Evolutionary conservation across 176 grass and related monocot genomes (phyloP).

Genomic region (Aechmea fasciata): DNA sequence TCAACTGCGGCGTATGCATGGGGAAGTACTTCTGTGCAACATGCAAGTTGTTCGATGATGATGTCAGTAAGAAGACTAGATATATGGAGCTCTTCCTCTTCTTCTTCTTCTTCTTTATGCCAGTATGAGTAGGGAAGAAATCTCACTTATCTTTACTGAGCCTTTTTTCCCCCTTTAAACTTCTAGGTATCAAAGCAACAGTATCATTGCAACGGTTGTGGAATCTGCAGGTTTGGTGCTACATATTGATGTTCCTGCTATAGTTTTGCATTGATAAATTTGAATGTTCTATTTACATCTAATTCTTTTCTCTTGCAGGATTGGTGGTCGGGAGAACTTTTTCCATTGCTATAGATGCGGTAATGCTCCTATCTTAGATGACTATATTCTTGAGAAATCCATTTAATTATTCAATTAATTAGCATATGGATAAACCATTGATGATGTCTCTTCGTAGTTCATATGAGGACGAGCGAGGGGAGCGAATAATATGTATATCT

Average conservation of each 20-base stretch:
- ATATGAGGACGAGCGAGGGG: too few relatives aligned
- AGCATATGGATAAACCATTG: too few relatives aligned
- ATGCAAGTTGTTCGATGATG: slow-evolving; percentile 98
- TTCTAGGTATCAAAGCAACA: slow-evolving; percentile 76
- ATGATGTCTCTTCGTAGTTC: too few relatives aligned
- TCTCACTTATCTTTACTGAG: slow-evolving; percentile 5
- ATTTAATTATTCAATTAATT: not conserved
- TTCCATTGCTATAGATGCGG: slow-evolving; percentile 89
- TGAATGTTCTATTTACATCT: slow-evolving; percentile 4
- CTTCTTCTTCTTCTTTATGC: not conserved
- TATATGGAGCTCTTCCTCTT: not conserved
- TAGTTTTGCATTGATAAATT: not conserved
- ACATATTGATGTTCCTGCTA: not conserved
- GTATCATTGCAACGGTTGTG: slow-evolving; percentile 84
- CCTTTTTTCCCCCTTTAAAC: slow-evolving; percentile 15
- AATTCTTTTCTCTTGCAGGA: slow-evolving; percentile 34
- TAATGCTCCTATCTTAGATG: slow-evolving; percentile 27
- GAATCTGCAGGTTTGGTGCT: slow-evolving; percentile 58
- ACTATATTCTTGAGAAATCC: not conserved
- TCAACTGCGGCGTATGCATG: slow-evolving; percentile 80
- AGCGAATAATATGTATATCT: too few relatives aligned
- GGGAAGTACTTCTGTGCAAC: slow-evolving; percentile 74
- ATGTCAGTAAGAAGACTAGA: slow-evolving; percentile 46
- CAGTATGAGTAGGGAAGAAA: not conserved
- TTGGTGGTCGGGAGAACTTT: slow-evolving; percentile 82